Evolutionary conservation across 1,284 basidiomycete species (phyloP).

Genomic region (Baeospora myosura): DNA sequence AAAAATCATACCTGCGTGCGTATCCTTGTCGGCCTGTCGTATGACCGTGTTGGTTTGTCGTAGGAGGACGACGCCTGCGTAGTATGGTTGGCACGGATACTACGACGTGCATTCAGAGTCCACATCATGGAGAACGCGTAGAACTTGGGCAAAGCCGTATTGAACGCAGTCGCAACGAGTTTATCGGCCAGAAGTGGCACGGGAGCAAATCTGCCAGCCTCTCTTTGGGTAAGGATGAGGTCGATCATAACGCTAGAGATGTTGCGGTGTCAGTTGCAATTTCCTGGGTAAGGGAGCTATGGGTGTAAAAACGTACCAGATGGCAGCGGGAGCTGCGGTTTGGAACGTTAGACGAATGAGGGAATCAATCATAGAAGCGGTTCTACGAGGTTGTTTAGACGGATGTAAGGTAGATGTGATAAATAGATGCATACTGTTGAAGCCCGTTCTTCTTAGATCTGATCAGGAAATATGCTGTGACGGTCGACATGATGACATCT

Average conservation of each 20-base stretch:
- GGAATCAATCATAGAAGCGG: conserved; percentile 20
- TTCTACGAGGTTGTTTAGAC: conserved; percentile 4
- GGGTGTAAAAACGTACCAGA: conserved; percentile 19
- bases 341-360: conserved; percentile 30
- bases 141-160: conserved; percentile 7
- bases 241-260: conserved; percentile 8
- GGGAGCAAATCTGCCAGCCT: too few relatives aligned
- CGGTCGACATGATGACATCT: conserved; percentile 22
- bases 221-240: too few relatives aligned
- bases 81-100: too few relatives aligned
- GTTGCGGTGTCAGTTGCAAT: not conserved
- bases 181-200: too few relatives aligned
- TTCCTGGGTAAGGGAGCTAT: not conserved
- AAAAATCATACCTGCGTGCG: too few relatives aligned
- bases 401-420: not conserved
- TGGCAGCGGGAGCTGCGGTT: conserved; percentile 26
- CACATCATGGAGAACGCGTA: conserved; percentile 12
- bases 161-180: conserved; percentile 7
- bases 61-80: too few relatives aligned
- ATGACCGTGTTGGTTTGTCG: too few relatives aligned
- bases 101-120: conserved; percentile 8
- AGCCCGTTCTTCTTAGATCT: conserved; percentile 22
- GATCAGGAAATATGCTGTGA: conserved; percentile 25
- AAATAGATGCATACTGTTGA: conserved; percentile 18
- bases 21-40: too few relatives aligned